Conservation (phyloP, 768 basidiomycete genomes). For the Xerocomus potaroensis region DNA sequence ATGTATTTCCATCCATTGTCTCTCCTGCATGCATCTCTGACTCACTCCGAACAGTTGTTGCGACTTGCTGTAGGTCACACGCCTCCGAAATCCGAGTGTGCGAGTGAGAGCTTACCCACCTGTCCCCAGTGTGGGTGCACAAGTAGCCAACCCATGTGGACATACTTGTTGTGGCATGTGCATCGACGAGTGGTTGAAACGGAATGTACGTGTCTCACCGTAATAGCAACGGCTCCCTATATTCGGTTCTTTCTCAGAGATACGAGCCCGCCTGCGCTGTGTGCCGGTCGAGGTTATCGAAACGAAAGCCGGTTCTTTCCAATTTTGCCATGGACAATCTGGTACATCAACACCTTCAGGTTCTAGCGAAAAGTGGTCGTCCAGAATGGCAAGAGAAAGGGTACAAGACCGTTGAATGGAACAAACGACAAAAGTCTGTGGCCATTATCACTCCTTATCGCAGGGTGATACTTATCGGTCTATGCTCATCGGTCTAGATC, state of each 20-base stretch:
- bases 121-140: slow-evolving; percentile 49
- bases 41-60: slow-evolving; percentile 52
- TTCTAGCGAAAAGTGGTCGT: slow-evolving; percentile 42
- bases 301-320: slow-evolving; percentile 48
- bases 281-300: slow-evolving; percentile 49
- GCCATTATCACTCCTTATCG: background rate
- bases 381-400: slow-evolving; percentile 54
- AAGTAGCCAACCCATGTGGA: slow-evolving; percentile 67
- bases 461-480: background rate
- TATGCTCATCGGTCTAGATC: slow-evolving; percentile 13
- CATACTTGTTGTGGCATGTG: slow-evolving; percentile 72
- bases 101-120: background rate
- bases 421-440: slow-evolving; percentile 49
- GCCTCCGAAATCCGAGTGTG: background rate
- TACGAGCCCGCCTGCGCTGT: slow-evolving; percentile 50
- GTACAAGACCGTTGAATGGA: slow-evolving; percentile 47
- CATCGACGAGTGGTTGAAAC: slow-evolving; percentile 53
- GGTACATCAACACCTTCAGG: slow-evolving; percentile 55
- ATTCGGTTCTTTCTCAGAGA: slow-evolving; percentile 26
- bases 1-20: slow-evolving; percentile 48
- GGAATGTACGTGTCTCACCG: slow-evolving; percentile 39
- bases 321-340: slow-evolving; percentile 60
- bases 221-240: background rate
- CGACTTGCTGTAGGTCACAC: slow-evolving; percentile 57
- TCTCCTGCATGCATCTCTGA: background rate